Conservation (phyloP, 129 eudicot species). For the Glebionis coronaria region DNA sequence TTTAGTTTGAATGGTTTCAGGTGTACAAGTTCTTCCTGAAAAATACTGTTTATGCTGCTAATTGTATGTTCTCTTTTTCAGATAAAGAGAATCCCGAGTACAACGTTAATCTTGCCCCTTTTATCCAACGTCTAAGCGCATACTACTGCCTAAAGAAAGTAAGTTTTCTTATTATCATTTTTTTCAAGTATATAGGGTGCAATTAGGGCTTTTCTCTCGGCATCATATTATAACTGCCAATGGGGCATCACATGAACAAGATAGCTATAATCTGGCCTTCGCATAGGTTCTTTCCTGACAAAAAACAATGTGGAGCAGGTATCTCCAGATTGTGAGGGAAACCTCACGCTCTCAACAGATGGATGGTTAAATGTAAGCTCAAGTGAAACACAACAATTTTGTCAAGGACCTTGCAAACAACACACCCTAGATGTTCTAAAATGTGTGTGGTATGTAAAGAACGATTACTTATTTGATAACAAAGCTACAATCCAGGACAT, state of each 20-base stretch:
- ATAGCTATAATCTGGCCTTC: neutral
- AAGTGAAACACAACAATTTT: slow-evolving; percentile 30
- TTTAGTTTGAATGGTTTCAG: neutral
- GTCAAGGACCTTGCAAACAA: slow-evolving; percentile 43
- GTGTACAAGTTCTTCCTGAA: neutral
- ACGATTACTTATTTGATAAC: slow-evolving; percentile 39
- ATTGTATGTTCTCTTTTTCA: slow-evolving; percentile 1
- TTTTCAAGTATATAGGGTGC: too few relatives aligned
- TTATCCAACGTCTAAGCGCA: slow-evolving; percentile 42
- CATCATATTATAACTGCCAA: neutral
- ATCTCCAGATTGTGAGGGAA: slow-evolving; percentile 25
- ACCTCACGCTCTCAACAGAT: slow-evolving; percentile 12
- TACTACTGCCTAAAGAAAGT: slow-evolving; percentile 43
- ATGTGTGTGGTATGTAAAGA: slow-evolving; percentile 37
- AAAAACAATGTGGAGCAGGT: slow-evolving; percentile 12
- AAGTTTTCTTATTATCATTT: neutral
- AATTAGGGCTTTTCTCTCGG: too few relatives aligned
- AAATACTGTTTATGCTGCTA: neutral
- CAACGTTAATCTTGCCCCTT: slow-evolving; percentile 47
- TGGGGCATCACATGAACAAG: neutral
- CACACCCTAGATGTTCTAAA: slow-evolving; percentile 42
- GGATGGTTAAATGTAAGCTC: slow-evolving; percentile 48
- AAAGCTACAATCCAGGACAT: slow-evolving; percentile 38
- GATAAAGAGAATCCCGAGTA: slow-evolving; percentile 28
- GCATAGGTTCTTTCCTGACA: neutral